phyloP scores from a whole-genome alignment of 768 basidiomycete species.

The Russula abietina region DNA sequence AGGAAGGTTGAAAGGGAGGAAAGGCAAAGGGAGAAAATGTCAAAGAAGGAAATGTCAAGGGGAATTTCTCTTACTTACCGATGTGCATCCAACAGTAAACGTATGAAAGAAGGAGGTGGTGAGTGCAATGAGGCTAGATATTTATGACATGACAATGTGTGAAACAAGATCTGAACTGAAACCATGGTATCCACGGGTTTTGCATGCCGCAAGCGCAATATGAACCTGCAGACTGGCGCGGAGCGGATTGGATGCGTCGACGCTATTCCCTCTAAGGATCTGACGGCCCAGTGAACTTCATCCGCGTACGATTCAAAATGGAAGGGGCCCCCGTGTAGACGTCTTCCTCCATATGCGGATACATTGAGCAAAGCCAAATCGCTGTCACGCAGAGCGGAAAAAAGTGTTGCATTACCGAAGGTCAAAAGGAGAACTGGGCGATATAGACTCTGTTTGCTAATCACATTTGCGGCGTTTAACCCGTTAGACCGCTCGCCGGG shows the following conservation, averaged over 20 bases:
- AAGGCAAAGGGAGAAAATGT: conserved; percentile 21
- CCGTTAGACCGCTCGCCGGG: neutral
- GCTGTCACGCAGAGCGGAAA: conserved; percentile 8
- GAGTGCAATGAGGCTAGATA: conserved; percentile 25
- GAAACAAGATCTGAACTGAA: conserved; percentile 25
- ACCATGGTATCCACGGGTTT: conserved; percentile 24
- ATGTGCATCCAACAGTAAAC: conserved; percentile 23
- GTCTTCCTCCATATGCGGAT: conserved; percentile 9
- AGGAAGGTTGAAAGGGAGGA: conserved; percentile 26
- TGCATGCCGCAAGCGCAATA: conserved; percentile 15
- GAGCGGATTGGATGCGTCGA: conserved; percentile 14
- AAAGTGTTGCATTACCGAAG: conserved; percentile 1
- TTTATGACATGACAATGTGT: conserved; percentile 26
- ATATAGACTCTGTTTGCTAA: conserved; percentile 5
- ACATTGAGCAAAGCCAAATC: conserved; percentile 7
- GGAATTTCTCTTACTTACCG: conserved; percentile 23
- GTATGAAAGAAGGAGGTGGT: conserved; percentile 22
- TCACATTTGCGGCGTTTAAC: conserved; percentile 4
- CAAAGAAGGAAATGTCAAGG: conserved; percentile 28
- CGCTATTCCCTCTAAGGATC: conserved; percentile 19
- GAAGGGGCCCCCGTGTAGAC: conserved; percentile 7
- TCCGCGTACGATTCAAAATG: conserved; percentile 19
- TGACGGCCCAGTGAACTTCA: conserved; percentile 12
- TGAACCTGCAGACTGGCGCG: conserved; percentile 22
- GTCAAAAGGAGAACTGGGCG: neutral